phyloP scores from a whole-genome alignment of 352 stramenopile species.

The Lagenidium sp. region DNA sequence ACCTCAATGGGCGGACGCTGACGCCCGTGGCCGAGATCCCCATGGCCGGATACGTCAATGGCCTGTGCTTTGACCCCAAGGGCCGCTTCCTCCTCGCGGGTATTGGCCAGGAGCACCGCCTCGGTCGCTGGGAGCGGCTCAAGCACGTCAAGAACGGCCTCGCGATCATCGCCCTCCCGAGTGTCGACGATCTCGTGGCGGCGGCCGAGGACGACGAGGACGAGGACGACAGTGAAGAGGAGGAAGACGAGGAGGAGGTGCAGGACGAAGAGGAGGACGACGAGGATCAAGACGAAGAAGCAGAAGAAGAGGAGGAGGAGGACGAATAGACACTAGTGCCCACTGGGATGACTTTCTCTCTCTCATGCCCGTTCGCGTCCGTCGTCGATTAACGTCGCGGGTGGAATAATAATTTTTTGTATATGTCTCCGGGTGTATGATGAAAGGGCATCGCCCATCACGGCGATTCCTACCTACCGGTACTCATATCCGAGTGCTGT shows the following conservation, averaged over 20 bases:
- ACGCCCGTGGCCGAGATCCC: slow-evolving; percentile 62
- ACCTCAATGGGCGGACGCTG: slow-evolving; percentile 61
- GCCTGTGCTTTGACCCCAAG: slow-evolving; percentile 61
- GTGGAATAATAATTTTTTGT: too few species aligned
- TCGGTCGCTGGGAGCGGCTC: slow-evolving; percentile 88
- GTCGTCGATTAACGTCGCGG: background rate
- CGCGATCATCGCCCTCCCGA: slow-evolving; percentile 80
- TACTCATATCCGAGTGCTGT: too few species aligned
- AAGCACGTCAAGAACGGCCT: slow-evolving; percentile 88
- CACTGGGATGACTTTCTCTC: slow-evolving; percentile 1
- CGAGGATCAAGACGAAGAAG: slow-evolving; percentile 1
- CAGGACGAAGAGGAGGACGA: slow-evolving; percentile 17
- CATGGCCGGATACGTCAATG: slow-evolving; percentile 65
- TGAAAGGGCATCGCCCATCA: too few species aligned
- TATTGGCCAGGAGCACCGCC: slow-evolving; percentile 88
- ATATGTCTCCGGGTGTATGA: background rate
- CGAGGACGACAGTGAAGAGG: slow-evolving; percentile 11
- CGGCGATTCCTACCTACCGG: too few species aligned
- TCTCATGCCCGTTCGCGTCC: background rate
- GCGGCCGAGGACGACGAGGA: slow-evolving; percentile 7
- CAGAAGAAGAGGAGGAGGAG: slow-evolving; percentile 6
- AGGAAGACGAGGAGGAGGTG: slow-evolving; percentile 22
- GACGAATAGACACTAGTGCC: slow-evolving; percentile 22
- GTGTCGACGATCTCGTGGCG: slow-evolving; percentile 25
- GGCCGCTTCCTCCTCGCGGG: slow-evolving; percentile 87